phyloP scores from a whole-genome alignment of 2,329 filamentous ascomycete genomes.

The Arthroderma sp. region DNA sequence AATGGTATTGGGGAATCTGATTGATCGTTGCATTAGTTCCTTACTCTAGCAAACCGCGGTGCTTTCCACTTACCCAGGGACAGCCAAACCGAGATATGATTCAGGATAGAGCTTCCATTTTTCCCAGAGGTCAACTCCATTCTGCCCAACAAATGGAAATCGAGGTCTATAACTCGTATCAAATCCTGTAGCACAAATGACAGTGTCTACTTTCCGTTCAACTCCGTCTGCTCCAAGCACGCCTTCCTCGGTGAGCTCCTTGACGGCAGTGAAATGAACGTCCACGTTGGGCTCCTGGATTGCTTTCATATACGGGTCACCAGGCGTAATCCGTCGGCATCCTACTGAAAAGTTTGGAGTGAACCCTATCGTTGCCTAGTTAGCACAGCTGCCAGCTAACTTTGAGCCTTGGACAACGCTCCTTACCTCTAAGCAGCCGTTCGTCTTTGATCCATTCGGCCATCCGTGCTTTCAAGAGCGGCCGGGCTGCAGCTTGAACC shows the following conservation, averaged over 20 bases:
- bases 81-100: constrained; percentile 14
- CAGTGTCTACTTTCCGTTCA: constrained; percentile 15
- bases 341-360: constrained; percentile 21
- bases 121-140: constrained; percentile 14
- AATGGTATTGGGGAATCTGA: constrained; percentile 22
- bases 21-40: constrained; percentile 8
- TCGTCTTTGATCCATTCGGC: constrained; percentile 40
- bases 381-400: background rate
- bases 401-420: constrained; percentile 10
- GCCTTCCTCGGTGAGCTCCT: constrained; percentile 19
- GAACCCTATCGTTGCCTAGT: background rate
- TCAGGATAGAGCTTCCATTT: constrained; percentile 5
- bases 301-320: constrained; percentile 40
- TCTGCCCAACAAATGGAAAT: constrained; percentile 16
- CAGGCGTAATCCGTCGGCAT: constrained; percentile 38
- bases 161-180: constrained; percentile 17
- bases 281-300: constrained; percentile 27
- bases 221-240: constrained; percentile 13
- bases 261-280: constrained; percentile 21
- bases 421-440: constrained; percentile 31
- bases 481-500: constrained; percentile 27
- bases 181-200: constrained; percentile 24
- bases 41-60: constrained; percentile 16
- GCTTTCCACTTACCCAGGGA: constrained; percentile 13
- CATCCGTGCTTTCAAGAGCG: constrained; percentile 33